A percentile compares a stretch with the other conserved stretches of the same genome.
Evolutionary conservation across 2,329 filamentous ascomycete genomes (phyloP).

Genomic region (Pleomassaria siparia): DNA sequence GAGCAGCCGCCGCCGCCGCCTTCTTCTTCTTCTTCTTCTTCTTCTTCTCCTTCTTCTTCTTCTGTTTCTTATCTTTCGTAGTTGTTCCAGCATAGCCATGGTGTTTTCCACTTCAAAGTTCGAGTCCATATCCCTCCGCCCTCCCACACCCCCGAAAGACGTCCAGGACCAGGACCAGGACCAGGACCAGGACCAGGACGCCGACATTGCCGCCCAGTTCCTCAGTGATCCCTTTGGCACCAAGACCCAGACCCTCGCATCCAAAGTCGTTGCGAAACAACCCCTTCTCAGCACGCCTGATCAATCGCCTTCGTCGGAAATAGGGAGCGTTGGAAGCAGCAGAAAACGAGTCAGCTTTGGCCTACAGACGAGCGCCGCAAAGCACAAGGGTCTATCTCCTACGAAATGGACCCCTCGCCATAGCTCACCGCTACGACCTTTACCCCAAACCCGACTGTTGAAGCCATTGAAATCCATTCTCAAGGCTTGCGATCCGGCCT

Average conservation of each 20-base stretch:
- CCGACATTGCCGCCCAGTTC: constrained; percentile 46
- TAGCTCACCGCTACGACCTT: constrained; percentile 48
- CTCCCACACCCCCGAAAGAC: constrained; percentile 59
- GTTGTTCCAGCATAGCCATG: constrained; percentile 41
- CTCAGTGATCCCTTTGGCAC: constrained; percentile 46
- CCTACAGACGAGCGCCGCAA: constrained; percentile 61
- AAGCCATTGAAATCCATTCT: constrained; percentile 75
- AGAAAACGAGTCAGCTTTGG: constrained; percentile 60
- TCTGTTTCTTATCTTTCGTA: constrained; percentile 21
- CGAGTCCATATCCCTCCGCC: constrained; percentile 53
- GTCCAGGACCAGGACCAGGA: constrained; percentile 38
- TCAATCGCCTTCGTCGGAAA: constrained; percentile 48
- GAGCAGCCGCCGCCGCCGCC: too few species aligned
- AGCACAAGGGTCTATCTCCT: constrained; percentile 46
- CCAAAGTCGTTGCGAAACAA: constrained; percentile 24
- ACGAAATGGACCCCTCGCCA: constrained; percentile 35
- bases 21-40: constrained; percentile 20
- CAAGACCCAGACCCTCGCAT: constrained; percentile 25
- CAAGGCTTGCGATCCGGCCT: constrained; percentile 62
- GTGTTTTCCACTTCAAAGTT: constrained; percentile 44
- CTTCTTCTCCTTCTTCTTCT: constrained; percentile 16
- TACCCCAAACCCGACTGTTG: constrained; percentile 54
- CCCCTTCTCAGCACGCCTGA: constrained; percentile 40
- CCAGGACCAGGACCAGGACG: constrained; percentile 37
- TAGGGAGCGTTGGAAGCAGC: constrained; percentile 35